Evolutionary conservation across 75 land plant genomes (phyloP), one percentile per base, ranked within the genome.

Genomic region (Ceratopteris richardii): DNA sequence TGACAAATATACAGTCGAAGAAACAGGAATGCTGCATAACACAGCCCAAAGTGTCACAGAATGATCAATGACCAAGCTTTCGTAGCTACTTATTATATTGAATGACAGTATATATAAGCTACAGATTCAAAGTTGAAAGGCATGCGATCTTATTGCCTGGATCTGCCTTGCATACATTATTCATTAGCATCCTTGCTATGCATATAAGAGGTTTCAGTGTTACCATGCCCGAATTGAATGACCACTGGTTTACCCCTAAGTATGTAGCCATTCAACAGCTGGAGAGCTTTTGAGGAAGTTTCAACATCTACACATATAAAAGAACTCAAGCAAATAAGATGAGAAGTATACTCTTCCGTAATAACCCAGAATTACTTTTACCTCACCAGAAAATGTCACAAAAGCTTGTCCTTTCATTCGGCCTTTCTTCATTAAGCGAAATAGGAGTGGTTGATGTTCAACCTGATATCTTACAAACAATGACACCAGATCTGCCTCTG

Each of bases 361-460:
- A n/a, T n/a, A n/a, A n/a, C n/a, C n/a, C 37, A 33, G 7, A 33
- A 3, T 9, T 3, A 33, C 37, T 33, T 9, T 4, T 4, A 23
- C 40, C 29, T 20, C 40, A 76, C 78, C 78, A 29, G 76, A 61
- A 44, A 76, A 76, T 20, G 78, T 76, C 20, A 76, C 64, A 61
- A 76, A 76, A 20, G 77, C 78, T 44, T 76, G 78, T 31, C 78
- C 78, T 61, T 72, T 76, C 78, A 76, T 71, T 42, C 78, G 78
- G 29, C 78, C 78, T 42, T 47, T 65, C 53, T 72, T 75, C 78
- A 76, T 72, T 23, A 76, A 56, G 1, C 76, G 76, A 36, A 72
- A 72, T 22, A 59, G 28, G 29, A 76, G 51, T 41, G 56, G 60
- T 30, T 54, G 51, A n/a, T 23, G 23, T 36, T 21, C 51, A 33